A percentile compares a stretch with the other conserved stretches of the same genome.
These are phyloP conservation scores for Arthrobotrys conoides DNA, from an alignment of 2,329 filamentous ascomycete genomes.

Conservation along the genomic window DNA sequence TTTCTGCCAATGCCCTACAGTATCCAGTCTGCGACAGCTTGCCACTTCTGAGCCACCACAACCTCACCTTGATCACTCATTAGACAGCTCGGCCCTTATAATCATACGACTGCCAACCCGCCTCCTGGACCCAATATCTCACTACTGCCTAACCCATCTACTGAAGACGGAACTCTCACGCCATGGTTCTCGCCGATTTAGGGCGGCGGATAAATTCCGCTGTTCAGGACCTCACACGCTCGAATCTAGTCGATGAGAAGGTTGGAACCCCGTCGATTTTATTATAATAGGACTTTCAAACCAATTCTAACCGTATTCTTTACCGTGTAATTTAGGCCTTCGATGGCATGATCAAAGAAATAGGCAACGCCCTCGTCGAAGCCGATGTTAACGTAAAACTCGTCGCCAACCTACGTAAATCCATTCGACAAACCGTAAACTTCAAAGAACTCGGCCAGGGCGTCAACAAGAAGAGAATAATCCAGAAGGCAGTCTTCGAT, in stretches of 20 bases:
- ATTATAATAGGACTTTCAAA: constrained; percentile 29
- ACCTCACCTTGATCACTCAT: neutral
- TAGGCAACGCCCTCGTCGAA: constrained; percentile 93
- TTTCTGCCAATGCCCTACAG: no score
- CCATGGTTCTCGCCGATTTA: constrained; percentile 98
- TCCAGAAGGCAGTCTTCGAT: constrained; percentile 98
- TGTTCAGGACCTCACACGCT: constrained; percentile 90
- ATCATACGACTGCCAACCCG: neutral
- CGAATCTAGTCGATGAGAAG: constrained; percentile 96
- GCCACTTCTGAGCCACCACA: constrained; percentile 17
- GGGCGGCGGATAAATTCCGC: constrained; percentile 98
- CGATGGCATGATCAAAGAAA: constrained; percentile 98
- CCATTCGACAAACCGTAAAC: constrained; percentile 90
- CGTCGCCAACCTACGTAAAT: constrained; percentile 90
- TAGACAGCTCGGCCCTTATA: constrained; percentile 8
- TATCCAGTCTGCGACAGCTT: constrained; percentile 23
- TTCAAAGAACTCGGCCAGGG: constrained; percentile 92
- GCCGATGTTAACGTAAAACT: constrained; percentile 97
- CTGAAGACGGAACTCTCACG: neutral
- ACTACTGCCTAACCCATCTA: neutral
- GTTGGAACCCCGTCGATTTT: constrained; percentile 68
- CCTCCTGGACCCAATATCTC: neutral
- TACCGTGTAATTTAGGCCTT: constrained; percentile 76
- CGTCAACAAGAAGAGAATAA: constrained; percentile 97
- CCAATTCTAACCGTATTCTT: constrained; percentile 19